Evolutionary conservation across 306 rosid species (phyloP).

Genomic region (Dryas octopetala): DNA sequence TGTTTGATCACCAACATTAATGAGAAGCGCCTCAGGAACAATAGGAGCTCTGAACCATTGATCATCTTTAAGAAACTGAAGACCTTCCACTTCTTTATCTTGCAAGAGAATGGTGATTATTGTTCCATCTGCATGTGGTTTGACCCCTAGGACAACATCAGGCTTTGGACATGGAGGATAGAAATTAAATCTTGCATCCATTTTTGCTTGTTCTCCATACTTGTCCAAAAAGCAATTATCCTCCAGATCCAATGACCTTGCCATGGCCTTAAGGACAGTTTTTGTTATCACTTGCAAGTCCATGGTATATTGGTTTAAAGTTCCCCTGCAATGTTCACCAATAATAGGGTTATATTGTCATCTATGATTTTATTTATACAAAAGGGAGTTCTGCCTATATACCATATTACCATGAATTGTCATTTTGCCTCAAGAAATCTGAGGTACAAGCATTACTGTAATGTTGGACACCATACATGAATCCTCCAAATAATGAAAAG

Average conservation of each 20-base stretch:
- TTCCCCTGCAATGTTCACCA: constrained; percentile 34
- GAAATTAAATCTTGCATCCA: not conserved
- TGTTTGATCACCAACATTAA: constrained; percentile 70
- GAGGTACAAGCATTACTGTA: too few relatives aligned
- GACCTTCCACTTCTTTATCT: constrained; percentile 59
- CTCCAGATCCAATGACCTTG: constrained; percentile 62
- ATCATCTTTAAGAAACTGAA: constrained; percentile 60
- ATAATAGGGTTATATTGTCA: too few relatives aligned
- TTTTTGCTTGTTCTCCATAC: not conserved
- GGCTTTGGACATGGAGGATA: constrained; percentile 14
- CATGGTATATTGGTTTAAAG: constrained; percentile 40
- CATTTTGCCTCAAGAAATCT: too few relatives aligned
- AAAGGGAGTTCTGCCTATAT: too few relatives aligned
- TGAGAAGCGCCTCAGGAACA: constrained; percentile 52
- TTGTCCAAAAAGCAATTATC: constrained; percentile 12
- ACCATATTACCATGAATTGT: too few relatives aligned
- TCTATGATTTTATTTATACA: too few relatives aligned
- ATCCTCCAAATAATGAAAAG: too few relatives aligned
- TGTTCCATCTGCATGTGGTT: constrained; percentile 20
- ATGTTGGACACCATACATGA: too few relatives aligned
- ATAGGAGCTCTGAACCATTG: constrained; percentile 68
- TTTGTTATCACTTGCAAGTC: constrained; percentile 29
- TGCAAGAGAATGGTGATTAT: constrained; percentile 24
- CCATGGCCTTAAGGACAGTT: constrained; percentile 61
- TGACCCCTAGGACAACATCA: constrained; percentile 10